These are phyloP conservation scores for Trichoderma oligosporum DNA, from an alignment of 2,329 filamentous ascomycete species.

Conservation along the genomic window DNA sequence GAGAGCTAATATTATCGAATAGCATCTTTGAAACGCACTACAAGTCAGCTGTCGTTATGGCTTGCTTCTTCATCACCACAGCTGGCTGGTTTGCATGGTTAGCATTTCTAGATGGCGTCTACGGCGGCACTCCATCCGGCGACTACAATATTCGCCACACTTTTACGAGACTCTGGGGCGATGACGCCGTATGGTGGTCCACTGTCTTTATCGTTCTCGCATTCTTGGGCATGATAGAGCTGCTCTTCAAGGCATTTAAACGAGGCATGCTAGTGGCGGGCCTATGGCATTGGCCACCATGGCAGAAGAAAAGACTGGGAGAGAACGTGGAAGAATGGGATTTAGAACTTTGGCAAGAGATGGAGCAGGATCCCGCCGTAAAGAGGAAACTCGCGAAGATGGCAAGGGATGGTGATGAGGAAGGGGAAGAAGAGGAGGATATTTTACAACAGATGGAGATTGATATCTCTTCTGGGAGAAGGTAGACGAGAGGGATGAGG, in stretches of 20 bases:
- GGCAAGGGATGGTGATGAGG: slow-evolving; percentile 31
- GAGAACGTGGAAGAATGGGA: slow-evolving; percentile 49
- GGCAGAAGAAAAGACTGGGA: slow-evolving; percentile 34
- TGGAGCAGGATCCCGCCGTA: slow-evolving; percentile 50
- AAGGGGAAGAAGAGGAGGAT: slow-evolving; percentile 23
- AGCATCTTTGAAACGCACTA: slow-evolving; percentile 72
- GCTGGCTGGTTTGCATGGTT: slow-evolving; percentile 72
- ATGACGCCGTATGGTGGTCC: slow-evolving; percentile 69
- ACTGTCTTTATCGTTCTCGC: slow-evolving; percentile 62
- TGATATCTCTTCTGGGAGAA: slow-evolving; percentile 13
- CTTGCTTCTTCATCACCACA: slow-evolving; percentile 55
- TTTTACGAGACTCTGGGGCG: slow-evolving; percentile 64
- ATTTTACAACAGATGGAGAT: slow-evolving; percentile 15
- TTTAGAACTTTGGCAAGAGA: slow-evolving; percentile 55
- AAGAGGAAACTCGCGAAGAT: slow-evolving; percentile 41
- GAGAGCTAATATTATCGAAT: slow-evolving; percentile 25
- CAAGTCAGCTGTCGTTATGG: slow-evolving; percentile 62
- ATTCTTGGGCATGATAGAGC: slow-evolving; percentile 60
- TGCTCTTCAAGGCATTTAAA: slow-evolving; percentile 52
- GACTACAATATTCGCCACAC: slow-evolving; percentile 66
- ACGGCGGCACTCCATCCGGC: slow-evolving; percentile 45
- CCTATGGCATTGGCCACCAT: slow-evolving; percentile 46
- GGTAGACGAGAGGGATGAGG: neutral
- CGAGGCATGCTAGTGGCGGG: slow-evolving; percentile 45
- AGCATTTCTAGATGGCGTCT: slow-evolving; percentile 63